Base-by-base conservation (phyloP, 2,329 filamentous ascomycete species). In the Alternaria sp. region DNA sequence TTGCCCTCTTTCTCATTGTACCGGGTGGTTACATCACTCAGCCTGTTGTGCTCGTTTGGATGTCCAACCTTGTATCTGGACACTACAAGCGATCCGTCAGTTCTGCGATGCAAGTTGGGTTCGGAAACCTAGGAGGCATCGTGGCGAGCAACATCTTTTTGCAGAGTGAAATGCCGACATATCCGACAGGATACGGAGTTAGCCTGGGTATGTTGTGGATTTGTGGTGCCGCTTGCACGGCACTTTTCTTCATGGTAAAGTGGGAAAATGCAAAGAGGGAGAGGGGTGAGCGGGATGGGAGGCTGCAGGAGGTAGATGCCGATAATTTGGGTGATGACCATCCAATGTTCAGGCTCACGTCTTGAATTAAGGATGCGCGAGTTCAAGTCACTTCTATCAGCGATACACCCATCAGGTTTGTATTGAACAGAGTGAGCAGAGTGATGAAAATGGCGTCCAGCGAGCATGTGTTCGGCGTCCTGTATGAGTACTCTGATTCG, bases 81-180 rank as follows among this genome's bases (percentile, higher is more conserved):
- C 85, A 87, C 69, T 87, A 86, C 72, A 88, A 88, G 76, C 81
- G 85, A 18, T 79, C 81, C 0, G 79, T 88, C 24, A 78, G 78
- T 3, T 78, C 82, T 0, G 85, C 83, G 2, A 79, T 86, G 84
- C 78, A 61, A 74, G 79, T 53, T 4, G 72, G 73, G 1, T 75
- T 85, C 34, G 85, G 84, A 5, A 86, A 86, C 63, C 63, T 81
- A 7, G 82, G 79, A 0, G 84, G 84, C 4, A 82, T 86, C 49
- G 76, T 86, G 12, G 82, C 82, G 0, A 79, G 77, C 41, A 85
- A 85, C 65, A 78, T 86, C 41, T 87, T 82, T 68, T 62, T 85
- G 28, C 62, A 72, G 7, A 67, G 61, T 1, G 82, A 87, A 67
- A 75, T 74, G 18, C 84, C 85, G 0, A 62, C 61, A 5, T 87